Evolutionary conservation across 345 rosid species (phyloP).

Genomic region (Clarkia xantiana): DNA sequence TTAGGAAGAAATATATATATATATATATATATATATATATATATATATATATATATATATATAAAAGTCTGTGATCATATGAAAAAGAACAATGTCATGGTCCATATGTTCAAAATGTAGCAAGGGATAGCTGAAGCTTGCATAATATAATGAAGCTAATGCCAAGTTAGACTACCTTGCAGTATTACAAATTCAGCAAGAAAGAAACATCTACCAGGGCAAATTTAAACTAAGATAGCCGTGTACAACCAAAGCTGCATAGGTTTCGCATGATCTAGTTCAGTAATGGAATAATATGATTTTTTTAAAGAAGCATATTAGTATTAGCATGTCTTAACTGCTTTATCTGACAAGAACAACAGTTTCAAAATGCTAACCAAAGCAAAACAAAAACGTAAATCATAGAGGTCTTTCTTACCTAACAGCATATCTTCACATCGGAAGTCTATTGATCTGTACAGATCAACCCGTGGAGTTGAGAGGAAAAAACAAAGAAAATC

Average conservation of each 20-base stretch:
- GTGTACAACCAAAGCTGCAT: not conserved
- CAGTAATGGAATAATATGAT: not conserved
- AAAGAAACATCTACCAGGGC: too few species aligned
- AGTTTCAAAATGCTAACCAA: not conserved
- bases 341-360: slow-evolving; percentile 4
- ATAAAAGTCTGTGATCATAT: too few species aligned
- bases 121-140: slow-evolving; percentile 4
- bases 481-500: slow-evolving; percentile 76
- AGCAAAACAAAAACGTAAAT: not conserved
- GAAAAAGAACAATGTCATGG: too few species aligned
- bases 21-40: too few species aligned
- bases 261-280: not conserved
- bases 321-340: not conserved
- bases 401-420: slow-evolving; percentile 24
- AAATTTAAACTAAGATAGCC: too few species aligned
- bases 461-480: slow-evolving; percentile 66
- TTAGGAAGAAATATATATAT: not conserved
- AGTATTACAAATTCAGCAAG: too few species aligned
- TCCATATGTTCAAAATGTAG: too few species aligned
- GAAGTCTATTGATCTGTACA: slow-evolving; percentile 68
- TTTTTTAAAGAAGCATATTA: not conserved
- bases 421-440: slow-evolving; percentile 90
- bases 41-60: too few species aligned
- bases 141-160: not conserved
- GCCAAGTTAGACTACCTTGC: not conserved